Base-by-base conservation (phyloP, 192 early-diverging fungal genomes). In the Umbelopsis sp. region DNA sequence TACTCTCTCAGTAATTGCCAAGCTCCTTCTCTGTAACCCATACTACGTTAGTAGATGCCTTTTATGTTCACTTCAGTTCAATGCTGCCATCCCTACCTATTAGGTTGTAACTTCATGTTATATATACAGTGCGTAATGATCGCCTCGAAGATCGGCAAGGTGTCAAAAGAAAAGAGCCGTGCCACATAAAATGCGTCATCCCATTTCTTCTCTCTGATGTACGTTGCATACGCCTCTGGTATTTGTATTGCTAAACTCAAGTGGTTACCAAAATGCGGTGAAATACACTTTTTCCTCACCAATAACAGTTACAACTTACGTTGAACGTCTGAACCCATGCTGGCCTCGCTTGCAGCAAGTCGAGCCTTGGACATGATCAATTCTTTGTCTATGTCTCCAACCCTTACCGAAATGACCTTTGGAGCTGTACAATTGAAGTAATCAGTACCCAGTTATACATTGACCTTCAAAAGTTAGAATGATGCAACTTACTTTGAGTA, bases 61-160 rank as follows among this genome's bases (percentile, higher is more conserved):
- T 17, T 49, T 7, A 9, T 17, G n/a, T 49, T 21, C 47, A n/a
- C 47, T 21, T 5, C 16, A 4, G 20, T 12, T 49, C n/a, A 16
- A 4, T 49, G 5, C 16, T 49, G 14, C 56, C 29, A 20, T 20
- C 20, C 14, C 3, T 49, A 34, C 56, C 56, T 62, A 34, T 62
- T 62, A 62, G 11, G 17, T 32, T 62, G 56, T 34, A 31, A 62
- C 34, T 62, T 62, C 56, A 62, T 62, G 31, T 62, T 62, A 62
- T 62, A 62, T 62, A 32, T 62, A 62, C 56, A 62, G 31, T 62
- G 56, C 1, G 56, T 62, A 16, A 62, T 32, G 17, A 62, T 34
- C 17, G 56, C 56, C 20, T 62, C 56, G 25, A 62, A 34, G 11
- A 62, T 62, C 4, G 56, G 56, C 10, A 7, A 34, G 11, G 56